Evolutionary conservation across 768 basidiomycete species (phyloP).

Genomic region (Harrya chromipes): DNA sequence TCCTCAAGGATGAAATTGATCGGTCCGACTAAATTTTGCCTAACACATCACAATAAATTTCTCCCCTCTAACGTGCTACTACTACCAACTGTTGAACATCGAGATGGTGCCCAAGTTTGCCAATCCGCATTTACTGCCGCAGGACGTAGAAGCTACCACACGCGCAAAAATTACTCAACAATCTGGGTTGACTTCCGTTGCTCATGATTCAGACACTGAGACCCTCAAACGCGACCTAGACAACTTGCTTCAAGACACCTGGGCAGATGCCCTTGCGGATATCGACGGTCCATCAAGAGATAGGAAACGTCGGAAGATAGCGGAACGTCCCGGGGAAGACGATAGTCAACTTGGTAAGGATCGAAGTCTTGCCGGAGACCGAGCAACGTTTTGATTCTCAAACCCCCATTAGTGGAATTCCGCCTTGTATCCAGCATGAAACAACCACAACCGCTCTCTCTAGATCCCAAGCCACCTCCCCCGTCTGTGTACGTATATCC

Average conservation of each 20-base stretch:
- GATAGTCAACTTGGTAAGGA: slow-evolving; percentile 1
- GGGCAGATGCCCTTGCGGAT: slow-evolving; percentile 14
- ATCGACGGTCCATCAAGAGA: not conserved
- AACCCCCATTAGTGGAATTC: slow-evolving; percentile 36
- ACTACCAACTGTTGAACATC: too few species aligned
- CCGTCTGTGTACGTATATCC: slow-evolving; percentile 33
- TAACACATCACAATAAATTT: slow-evolving; percentile 24
- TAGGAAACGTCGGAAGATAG: slow-evolving; percentile 6
- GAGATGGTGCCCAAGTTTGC: slow-evolving; percentile 38
- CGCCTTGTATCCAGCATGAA: slow-evolving; percentile 43
- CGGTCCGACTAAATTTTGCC: not conserved
- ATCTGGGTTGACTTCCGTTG: not conserved
- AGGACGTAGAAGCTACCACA: slow-evolving; percentile 33
- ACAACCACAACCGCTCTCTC: slow-evolving; percentile 37
- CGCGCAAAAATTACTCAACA: slow-evolving; percentile 32
- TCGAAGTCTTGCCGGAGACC: not conserved
- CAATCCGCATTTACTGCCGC: slow-evolving; percentile 45
- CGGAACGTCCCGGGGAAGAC: not conserved
- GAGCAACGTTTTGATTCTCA: not conserved
- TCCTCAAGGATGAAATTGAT: not conserved
- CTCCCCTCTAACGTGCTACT: too few species aligned
- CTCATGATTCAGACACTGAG: slow-evolving; percentile 4
- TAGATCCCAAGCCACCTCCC: slow-evolving; percentile 39
- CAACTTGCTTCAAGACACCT: slow-evolving; percentile 19
- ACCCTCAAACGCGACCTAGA: slow-evolving; percentile 23